These are phyloP conservation scores for Aegilops bicornis DNA, from an alignment of 176 grass and related monocot species.

Conservation along the genomic window DNA sequence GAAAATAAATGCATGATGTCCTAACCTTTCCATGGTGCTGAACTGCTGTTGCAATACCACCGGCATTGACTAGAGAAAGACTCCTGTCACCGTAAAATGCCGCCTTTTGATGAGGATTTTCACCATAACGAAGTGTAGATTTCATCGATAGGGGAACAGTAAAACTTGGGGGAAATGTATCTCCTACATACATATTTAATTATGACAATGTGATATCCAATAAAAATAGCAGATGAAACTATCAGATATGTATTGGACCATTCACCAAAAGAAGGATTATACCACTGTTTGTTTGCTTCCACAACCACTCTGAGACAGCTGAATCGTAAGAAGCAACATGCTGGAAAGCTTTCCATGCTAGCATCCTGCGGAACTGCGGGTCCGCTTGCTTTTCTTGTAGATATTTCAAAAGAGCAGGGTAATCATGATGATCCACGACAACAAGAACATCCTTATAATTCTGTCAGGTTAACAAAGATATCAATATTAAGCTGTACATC, in stretches of 20 bases:
- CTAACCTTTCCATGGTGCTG: conserved; percentile 88
- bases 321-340: conserved; percentile 86
- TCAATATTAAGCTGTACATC: not conserved
- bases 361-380: conserved; percentile 58
- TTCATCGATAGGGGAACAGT: conserved; percentile 74
- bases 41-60: conserved; percentile 85
- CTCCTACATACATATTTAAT: conserved; percentile 39
- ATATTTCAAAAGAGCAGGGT: conserved; percentile 46
- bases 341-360: conserved; percentile 93
- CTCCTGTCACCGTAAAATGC: conserved; percentile 87
- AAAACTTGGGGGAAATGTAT: conserved; percentile 66
- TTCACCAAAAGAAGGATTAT: not conserved
- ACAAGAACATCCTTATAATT: conserved; percentile 57
- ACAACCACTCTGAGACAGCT: conserved; percentile 54
- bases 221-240: not conserved
- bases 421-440: conserved; percentile 53
- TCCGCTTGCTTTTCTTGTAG: conserved; percentile 52
- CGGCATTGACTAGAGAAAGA: conserved; percentile 68
- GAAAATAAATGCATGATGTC: not conserved
- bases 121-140: conserved; percentile 75
- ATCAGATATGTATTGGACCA: not conserved
- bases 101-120: conserved; percentile 97
- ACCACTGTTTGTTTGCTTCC: conserved; percentile 49
- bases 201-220: not conserved
- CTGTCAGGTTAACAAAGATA: conserved; percentile 9